phyloP scores from a whole-genome alignment of 2,329 filamentous ascomycete species.

The Chaetoscypha palmicola region DNA sequence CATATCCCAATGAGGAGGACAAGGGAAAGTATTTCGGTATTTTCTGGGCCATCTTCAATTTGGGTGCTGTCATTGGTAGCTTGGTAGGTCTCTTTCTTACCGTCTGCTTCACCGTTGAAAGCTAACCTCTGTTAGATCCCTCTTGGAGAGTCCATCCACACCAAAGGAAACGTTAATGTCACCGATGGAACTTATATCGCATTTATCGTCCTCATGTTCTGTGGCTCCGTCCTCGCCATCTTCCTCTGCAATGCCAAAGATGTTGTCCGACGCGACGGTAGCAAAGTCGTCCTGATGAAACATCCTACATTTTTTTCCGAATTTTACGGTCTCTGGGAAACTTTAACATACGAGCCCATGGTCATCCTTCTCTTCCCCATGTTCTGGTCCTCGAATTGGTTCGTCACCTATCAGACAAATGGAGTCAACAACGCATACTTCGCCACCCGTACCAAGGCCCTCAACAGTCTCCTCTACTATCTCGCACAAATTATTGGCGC shows the following conservation, averaged over 20 bases:
- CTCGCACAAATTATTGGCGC: slow-evolving; percentile 71
- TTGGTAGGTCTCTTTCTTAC: slow-evolving; percentile 35
- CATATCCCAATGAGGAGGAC: slow-evolving; percentile 70
- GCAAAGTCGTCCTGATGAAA: slow-evolving; percentile 79
- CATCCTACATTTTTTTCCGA: slow-evolving; percentile 82
- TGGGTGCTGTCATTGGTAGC: slow-evolving; percentile 81
- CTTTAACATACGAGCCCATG: slow-evolving; percentile 62
- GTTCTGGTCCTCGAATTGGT: slow-evolving; percentile 75
- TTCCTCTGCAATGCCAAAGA: slow-evolving; percentile 63
- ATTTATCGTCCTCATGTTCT: slow-evolving; percentile 75
- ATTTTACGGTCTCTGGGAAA: slow-evolving; percentile 67
- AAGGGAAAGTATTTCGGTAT: slow-evolving; percentile 86
- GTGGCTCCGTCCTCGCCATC: slow-evolving; percentile 63
- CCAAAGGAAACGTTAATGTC: slow-evolving; percentile 42
- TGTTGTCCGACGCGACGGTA: slow-evolving; percentile 70
- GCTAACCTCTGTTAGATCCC: slow-evolving; percentile 45
- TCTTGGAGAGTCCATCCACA: slow-evolving; percentile 65
- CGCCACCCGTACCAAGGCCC: slow-evolving; percentile 65
- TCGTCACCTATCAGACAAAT: slow-evolving; percentile 75
- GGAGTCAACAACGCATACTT: slow-evolving; percentile 64
- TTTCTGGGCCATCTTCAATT: slow-evolving; percentile 95
- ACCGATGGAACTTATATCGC: slow-evolving; percentile 80
- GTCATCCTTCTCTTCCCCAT: slow-evolving; percentile 73
- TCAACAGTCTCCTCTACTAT: slow-evolving; percentile 78
- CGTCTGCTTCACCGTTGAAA: background rate